Percentiles rank a stretch among this genome's conserved stretches.
Evolutionary conservation across 352 stramenopile genomes (phyloP).

Genomic region (Phytopythium delawarense): DNA sequence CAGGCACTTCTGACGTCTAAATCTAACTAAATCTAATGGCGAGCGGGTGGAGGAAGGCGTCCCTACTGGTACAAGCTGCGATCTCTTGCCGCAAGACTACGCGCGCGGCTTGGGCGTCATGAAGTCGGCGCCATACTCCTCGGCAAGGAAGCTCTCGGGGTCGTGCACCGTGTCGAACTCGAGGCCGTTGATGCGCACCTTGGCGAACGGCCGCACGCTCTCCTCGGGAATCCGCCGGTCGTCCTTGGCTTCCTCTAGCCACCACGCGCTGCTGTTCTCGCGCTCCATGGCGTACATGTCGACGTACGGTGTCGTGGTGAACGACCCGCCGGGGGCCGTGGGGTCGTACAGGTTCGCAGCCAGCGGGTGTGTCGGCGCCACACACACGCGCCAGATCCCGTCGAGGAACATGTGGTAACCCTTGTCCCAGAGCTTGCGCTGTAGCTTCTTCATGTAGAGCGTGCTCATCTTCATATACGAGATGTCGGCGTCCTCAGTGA

Average conservation of each 20-base stretch:
- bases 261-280: constrained; percentile 10
- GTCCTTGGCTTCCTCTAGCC: constrained; percentile 8
- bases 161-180: constrained; percentile 31
- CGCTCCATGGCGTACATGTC: constrained; percentile 34
- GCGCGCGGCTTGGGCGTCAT: constrained; percentile 16
- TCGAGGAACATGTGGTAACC: constrained; percentile 49
- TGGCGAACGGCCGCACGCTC: constrained; percentile 16
- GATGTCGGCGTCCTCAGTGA: constrained; percentile 50
- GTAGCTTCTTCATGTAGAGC: constrained; percentile 12
- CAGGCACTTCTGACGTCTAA: too few species aligned
- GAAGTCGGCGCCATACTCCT: constrained; percentile 27
- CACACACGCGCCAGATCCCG: constrained; percentile 35
- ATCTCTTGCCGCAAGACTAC: background rate
- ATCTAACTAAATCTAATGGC: too few species aligned
- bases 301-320: constrained; percentile 26
- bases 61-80: constrained; percentile 2
- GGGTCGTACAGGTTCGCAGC: constrained; percentile 30
- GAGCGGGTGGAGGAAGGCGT: too few species aligned
- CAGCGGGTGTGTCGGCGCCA: constrained; percentile 36
- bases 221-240: constrained; percentile 6
- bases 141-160: constrained; percentile 21
- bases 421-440: constrained; percentile 19
- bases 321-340: constrained; percentile 4
- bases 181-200: constrained; percentile 33
- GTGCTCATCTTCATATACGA: constrained; percentile 21